Percentiles rank a stretch among this genome's conserved stretches.
Evolutionary conservation across 495 filamentous ascomycete genomes (phyloP).

Genomic region (Daldinia childiae): DNA sequence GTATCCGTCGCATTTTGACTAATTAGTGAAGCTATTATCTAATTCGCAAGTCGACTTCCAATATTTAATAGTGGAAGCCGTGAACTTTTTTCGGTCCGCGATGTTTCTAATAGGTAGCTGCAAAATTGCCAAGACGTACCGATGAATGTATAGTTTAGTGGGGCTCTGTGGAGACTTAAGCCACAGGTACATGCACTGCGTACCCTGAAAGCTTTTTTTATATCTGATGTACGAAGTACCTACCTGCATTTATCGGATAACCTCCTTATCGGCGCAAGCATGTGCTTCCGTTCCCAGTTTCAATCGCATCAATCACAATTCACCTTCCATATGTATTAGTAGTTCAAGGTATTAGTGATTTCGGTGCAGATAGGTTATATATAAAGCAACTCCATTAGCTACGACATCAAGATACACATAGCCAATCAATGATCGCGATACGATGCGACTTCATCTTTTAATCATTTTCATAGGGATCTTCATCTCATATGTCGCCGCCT

Average conservation of each 20-base stretch:
- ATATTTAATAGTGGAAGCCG: not conserved
- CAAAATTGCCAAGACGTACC: not conserved
- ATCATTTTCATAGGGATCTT: constrained; percentile 49
- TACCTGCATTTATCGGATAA: not conserved
- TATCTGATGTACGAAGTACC: no score
- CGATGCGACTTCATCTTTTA: constrained; percentile 48
- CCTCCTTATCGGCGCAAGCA: not conserved
- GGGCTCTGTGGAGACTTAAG: not conserved
- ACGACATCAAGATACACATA: constrained; percentile 21
- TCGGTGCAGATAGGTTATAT: not conserved
- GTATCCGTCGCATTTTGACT: constrained; percentile 46
- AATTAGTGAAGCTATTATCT: constrained; percentile 3
- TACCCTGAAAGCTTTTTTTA: not conserved
- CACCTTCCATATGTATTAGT: not conserved
- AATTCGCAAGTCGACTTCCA: not conserved
- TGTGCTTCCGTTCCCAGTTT: not conserved
- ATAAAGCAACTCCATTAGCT: not conserved
- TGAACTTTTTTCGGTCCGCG: not conserved
- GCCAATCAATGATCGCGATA: constrained; percentile 23
- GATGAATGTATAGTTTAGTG: not conserved
- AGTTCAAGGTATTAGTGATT: not conserved
- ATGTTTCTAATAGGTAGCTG: not conserved
- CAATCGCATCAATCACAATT: not conserved
- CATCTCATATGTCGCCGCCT: constrained; percentile 43
- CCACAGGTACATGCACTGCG: not conserved